Evolutionary conservation across 2,329 filamentous ascomycete species (phyloP), one percentile per base, ranked within the genome.

Genomic region (Aspergillus novoparasiticus): DNA sequence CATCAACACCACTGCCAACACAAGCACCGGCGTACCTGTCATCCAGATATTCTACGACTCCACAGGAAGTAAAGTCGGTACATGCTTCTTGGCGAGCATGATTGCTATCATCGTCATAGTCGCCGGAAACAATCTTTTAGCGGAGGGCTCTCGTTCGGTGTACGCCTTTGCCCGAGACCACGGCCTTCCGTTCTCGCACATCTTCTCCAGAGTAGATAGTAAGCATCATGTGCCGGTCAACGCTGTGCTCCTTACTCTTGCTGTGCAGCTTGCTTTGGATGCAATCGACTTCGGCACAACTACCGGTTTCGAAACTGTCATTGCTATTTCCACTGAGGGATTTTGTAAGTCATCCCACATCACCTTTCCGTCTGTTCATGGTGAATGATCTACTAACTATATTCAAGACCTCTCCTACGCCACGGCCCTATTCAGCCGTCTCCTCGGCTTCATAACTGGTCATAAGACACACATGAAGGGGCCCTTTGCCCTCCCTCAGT

Each of bases 261-360:
- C 79, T 0, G 77, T 86, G 2, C 85, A 87, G 64, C 78, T 85
- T 63, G 84, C 81, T 0, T 79, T 87, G 56, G 82, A 84, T 65
- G 81, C 81, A 14, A 86, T 86, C 53, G 84, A 86, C 64, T 86
- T 86, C 62, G 84, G 84, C 1, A 85, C 83, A 0, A 78, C 80
- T 1, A 85, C 84, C 0, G 84, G 84, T 0, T 86, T 86, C 68
- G 81, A 84, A 55, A 87, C 85, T 0, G 83, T 87, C 21, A 83
- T 87, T 55, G 80, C 83, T 6, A 86, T 87, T 59, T 81, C 85
- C 0, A 87, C 85, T 0, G 81, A 85, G 64, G 86, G 85, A 0
- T 87, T 87, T 67, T 87, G 80, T 82, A 73, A 72, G 80, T 69
- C 8, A 2, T 9, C 28, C 28, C 23, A 9, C 56, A 8, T 8